Evolutionary conservation across 2,329 filamentous ascomycete genomes (phyloP), one percentile per base, ranked within the genome.

Genomic region (Lachnellula subtilissima): DNA sequence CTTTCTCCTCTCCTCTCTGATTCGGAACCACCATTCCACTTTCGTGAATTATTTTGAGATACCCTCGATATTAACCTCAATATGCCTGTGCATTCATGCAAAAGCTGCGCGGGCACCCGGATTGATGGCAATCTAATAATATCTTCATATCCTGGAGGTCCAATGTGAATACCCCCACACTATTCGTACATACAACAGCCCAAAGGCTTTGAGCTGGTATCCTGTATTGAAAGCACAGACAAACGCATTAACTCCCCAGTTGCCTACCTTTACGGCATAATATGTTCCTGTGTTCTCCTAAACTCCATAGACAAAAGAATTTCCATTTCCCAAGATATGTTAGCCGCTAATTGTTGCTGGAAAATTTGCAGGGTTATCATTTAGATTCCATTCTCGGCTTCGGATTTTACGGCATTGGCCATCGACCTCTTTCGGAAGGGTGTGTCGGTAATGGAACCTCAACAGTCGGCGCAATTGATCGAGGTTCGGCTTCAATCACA

Each of bases 401-500:
- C 28, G 43, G 32, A 14, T 4, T 28, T 32, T 40, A 25, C 5
- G 25, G 28, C 47, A 50, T 51, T 22, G 55, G 52, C 55, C 47
- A 56, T 7, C 48, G 55, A 25, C 58, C 62, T 23, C 60, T 60
- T 60, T 82, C 80, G 2, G 79, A 75, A 2, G 80, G 78, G 61
- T 83, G 80, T 36, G 70, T 68, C 19, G 75, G 74, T 23, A 79
- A 67, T 39, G 75, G 72, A 8, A 75, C 72, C 25, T 77, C 72
- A 2, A 70, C 69, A n/a, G 72, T 69, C 5, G 79, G 77, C 2
- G 74, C 80, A 15, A 78, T 78, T 7, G 82, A 84, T 55, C 84
- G 73, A 45, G 84, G 84, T 54, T 78, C 79, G 0, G 84, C 85
- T 62, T 89, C 84, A 5, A 90, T 76, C 14, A 89, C 82, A 67